phyloP scores from a whole-genome alignment of 176 grass and related monocot species.

The Guadua angustifolia region DNA sequence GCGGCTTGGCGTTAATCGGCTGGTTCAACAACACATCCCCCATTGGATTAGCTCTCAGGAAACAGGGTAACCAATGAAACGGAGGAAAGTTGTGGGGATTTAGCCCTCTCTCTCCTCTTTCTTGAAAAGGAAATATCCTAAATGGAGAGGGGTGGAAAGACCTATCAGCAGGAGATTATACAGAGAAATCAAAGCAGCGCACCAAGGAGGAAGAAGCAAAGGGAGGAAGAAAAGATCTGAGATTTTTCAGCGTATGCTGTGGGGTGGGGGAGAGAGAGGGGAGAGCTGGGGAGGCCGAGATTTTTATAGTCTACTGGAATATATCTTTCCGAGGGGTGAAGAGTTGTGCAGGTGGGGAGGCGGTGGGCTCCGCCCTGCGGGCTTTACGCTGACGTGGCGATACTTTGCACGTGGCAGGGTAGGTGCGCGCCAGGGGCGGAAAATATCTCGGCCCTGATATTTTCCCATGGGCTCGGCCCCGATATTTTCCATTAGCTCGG shows the following conservation, averaged over 20 bases:
- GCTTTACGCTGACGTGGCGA: slow-evolving; percentile 46
- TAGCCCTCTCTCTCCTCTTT: not conserved
- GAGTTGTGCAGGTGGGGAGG: not conserved
- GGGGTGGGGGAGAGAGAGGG: not conserved
- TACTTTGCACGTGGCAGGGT: slow-evolving; percentile 49
- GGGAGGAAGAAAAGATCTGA: not conserved
- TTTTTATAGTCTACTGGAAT: slow-evolving; percentile 10
- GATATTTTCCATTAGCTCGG: no score
- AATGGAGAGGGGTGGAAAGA: not conserved
- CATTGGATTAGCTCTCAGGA: slow-evolving; percentile 40
- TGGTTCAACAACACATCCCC: slow-evolving; percentile 47
- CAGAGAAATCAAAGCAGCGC: not conserved
- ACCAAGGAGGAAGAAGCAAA: not conserved
- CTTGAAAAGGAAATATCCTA: not conserved
- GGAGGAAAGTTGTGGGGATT: not conserved
- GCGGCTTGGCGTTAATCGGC: slow-evolving; percentile 32
- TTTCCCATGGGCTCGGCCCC: not conserved
- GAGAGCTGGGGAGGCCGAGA: not conserved
- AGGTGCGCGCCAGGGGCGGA: not conserved
- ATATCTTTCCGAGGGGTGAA: not conserved
- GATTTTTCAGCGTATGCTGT: not conserved
- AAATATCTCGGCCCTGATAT: slow-evolving; percentile 55
- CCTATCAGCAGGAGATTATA: not conserved
- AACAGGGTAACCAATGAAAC: not conserved
- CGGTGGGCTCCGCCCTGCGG: not conserved